These are phyloP conservation scores for Hordeum marinum DNA, from an alignment of 176 grass and related monocot species.

Conservation along the genomic window DNA sequence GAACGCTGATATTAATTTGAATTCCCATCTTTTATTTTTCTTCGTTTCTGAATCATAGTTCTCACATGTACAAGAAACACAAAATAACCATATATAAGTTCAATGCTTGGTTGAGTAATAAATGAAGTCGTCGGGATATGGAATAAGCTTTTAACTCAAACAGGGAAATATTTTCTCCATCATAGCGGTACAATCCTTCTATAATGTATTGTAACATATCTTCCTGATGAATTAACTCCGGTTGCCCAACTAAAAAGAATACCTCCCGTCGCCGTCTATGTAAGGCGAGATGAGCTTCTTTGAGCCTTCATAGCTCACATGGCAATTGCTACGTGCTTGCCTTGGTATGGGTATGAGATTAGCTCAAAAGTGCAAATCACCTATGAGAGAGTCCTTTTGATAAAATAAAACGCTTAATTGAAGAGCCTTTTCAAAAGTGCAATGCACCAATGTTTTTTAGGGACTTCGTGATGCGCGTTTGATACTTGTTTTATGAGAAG, in stretches of 20 bases:
- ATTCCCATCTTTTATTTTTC: not conserved
- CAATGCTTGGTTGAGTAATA: not conserved
- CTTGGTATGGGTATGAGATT: constrained; percentile 23
- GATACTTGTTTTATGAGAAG: constrained; percentile 40
- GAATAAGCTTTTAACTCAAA: not conserved
- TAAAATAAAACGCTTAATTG: constrained; percentile 14
- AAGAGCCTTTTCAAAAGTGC: constrained; percentile 26
- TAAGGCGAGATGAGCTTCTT: constrained; percentile 15
- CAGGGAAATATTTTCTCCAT: not conserved
- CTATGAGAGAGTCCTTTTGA: constrained; percentile 21
- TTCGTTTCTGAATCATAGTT: not conserved
- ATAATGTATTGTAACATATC: not conserved
- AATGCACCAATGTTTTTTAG: constrained; percentile 29
- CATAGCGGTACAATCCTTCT: not conserved
- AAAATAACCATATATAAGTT: not conserved
- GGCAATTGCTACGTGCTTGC: constrained; percentile 44
- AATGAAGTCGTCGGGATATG: not conserved
- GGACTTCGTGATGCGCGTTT: constrained; percentile 34
- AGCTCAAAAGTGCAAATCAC: constrained; percentile 34
- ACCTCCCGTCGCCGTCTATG: not conserved
- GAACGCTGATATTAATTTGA: not conserved
- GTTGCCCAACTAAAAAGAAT: no score
- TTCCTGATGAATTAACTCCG: not conserved
- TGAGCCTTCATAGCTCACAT: constrained; percentile 21
- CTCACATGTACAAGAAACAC: not conserved